Evolutionary conservation across 176 grass and related monocot genomes (phyloP).

Genomic region (Avena sativa): DNA sequence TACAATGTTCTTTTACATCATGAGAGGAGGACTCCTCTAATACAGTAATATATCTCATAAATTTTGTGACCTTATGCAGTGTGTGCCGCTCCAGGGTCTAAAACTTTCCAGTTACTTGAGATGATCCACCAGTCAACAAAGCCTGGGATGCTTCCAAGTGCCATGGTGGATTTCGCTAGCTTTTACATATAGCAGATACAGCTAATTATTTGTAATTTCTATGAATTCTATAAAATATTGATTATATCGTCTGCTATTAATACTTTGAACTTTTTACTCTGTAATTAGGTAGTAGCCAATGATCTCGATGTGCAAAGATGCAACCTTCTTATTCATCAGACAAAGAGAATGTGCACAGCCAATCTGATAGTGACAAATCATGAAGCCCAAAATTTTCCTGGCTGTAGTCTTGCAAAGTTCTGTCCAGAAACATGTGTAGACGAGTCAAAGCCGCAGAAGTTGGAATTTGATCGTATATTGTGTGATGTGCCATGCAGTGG

Average conservation of each 20-base stretch:
- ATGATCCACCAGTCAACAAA: conserved; percentile 87
- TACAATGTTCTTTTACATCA: conserved; percentile 14
- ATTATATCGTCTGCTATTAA: conserved; percentile 30
- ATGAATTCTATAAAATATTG: conserved; percentile 26
- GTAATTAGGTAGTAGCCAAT: conserved; percentile 86
- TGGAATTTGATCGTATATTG: conserved; percentile 87
- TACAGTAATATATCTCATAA: conserved; percentile 24
- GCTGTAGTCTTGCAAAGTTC: conserved; percentile 63
- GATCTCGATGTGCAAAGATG: conserved; percentile 99
- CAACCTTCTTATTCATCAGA: conserved; percentile 98
- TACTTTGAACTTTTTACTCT: conserved; percentile 21
- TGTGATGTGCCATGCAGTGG: conserved; percentile 99
- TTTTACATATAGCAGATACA: conserved; percentile 5
- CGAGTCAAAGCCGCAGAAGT: conserved; percentile 48
- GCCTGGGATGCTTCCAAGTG: conserved; percentile 81
- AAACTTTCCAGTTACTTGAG: conserved; percentile 99
- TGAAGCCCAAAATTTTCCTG: conserved; percentile 95
- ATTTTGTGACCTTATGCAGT: conserved; percentile 69
- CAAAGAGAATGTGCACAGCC: conserved; percentile 97
- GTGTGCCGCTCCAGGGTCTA: conserved; percentile 98
- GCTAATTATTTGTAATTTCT: conserved; percentile 3
- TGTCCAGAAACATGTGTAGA: conserved; percentile 41
- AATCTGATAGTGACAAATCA: conserved; percentile 98
- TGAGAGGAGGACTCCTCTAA: conserved; percentile 14
- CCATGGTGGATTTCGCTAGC: conserved; percentile 58